Evolutionary conservation across 805 yeast species (phyloP), one percentile per base, ranked within the genome.

Genomic region (Starmerella etchellsii): DNA sequence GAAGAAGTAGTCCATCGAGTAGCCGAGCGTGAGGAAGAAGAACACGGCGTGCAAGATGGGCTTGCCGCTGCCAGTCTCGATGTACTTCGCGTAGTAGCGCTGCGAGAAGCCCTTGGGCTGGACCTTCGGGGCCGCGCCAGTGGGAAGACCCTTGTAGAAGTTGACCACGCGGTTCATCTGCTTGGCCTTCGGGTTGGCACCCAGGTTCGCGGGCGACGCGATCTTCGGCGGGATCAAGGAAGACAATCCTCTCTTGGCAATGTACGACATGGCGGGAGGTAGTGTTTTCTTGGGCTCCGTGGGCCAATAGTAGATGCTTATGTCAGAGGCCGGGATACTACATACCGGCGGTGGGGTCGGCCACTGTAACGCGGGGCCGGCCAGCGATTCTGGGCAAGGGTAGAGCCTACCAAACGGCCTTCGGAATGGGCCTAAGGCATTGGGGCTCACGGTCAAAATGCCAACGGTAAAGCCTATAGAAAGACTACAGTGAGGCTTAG

Each of bases 221-320:
- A 88, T 78, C 88, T 88, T 88, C 64, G 98, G 98, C 56, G 98
- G 98, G 61, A 88, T 87, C 70, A 88, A 73, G 59, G 96, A 81
- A 52, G 97, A 85, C 65, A 88, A 74, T 57, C 79, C 79, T 70
- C 98, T 87, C 78, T 82, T 87, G 60, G 77, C 71, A 66, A 85
- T 71, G 70, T 77, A 81, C 59, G 91, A 81, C 93, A 81, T 83
- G 29, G 23, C n/a, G 13, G 13, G 13, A n/a, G n/a, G n/a, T n/a
- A n/a, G n/a, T n/a, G n/a, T n/a, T n/a, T n/a, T n/a, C n/a, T n/a
- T n/a, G n/a, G n/a, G n/a, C n/a, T n/a, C n/a, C n/a, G n/a, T n/a
- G n/a, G n/a, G n/a, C n/a, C n/a, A n/a, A n/a, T n/a, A n/a, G n/a
- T n/a, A n/a, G n/a, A n/a, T n/a, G n/a, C n/a, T n/a, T n/a, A n/a